These are phyloP conservation scores for Tripterygium wilfordii DNA, from an alignment of 177 flowering plant species.

Conservation along the genomic window DNA sequence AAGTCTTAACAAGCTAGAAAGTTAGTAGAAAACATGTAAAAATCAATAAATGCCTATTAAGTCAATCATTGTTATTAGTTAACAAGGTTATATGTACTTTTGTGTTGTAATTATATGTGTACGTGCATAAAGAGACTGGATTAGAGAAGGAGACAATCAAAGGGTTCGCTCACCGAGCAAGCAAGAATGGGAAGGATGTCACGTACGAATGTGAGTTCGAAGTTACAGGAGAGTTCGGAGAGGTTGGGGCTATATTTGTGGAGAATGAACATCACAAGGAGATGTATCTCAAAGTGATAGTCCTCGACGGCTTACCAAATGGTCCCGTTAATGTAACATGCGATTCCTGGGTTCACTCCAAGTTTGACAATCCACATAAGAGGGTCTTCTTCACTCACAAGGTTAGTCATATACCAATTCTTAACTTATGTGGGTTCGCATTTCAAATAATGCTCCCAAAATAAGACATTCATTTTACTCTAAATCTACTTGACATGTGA, in stretches of 20 bases:
- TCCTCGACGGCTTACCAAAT: constrained; percentile 35
- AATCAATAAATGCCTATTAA: too few relatives aligned
- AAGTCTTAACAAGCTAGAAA: too few relatives aligned
- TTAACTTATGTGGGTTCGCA: background rate
- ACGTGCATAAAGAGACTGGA: constrained; percentile 62
- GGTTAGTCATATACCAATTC: constrained; percentile 23
- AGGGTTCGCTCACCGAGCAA: constrained; percentile 28
- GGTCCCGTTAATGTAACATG: constrained; percentile 34
- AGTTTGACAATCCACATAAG: constrained; percentile 34
- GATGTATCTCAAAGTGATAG: constrained; percentile 42
- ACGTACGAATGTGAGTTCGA: constrained; percentile 39
- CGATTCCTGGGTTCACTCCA: constrained; percentile 67
- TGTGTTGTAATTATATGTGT: too few relatives aligned
- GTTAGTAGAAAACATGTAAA: too few relatives aligned
- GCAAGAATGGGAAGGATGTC: constrained; percentile 12
- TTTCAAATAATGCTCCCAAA: background rate
- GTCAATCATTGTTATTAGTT: too few relatives aligned
- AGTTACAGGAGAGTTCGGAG: constrained; percentile 48
- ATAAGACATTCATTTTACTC: background rate
- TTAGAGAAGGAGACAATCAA: constrained; percentile 34
- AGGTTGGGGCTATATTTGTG: constrained; percentile 54
- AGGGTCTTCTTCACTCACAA: constrained; percentile 70
- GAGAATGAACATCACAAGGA: constrained; percentile 71
- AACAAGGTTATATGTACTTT: too few relatives aligned
- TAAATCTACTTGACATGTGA: background rate